Evolutionary conservation across 2,329 filamentous ascomycete species (phyloP).

Genomic region (Bimuria novae-zelandiae): DNA sequence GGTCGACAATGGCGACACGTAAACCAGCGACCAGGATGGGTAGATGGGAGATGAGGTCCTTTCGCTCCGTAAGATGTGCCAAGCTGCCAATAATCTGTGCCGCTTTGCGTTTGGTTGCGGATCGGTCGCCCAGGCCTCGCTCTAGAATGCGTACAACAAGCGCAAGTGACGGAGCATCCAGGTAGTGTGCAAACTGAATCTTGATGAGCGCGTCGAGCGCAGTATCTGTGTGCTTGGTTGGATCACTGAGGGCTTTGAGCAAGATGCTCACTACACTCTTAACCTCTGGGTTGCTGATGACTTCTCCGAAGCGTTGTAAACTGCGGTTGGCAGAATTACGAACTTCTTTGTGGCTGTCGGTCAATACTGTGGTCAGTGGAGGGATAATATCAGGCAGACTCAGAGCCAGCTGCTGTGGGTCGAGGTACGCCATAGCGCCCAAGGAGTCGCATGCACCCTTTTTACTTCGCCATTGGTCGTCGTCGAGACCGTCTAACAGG

Average conservation of each 20-base stretch:
- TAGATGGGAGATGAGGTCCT: conserved; percentile 87
- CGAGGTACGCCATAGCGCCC: conserved; percentile 97
- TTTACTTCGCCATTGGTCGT: conserved; percentile 97
- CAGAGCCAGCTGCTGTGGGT: conserved; percentile 88
- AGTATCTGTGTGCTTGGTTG: conserved; percentile 95
- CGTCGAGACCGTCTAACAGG: conserved; percentile 87
- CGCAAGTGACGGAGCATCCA: conserved; percentile 95
- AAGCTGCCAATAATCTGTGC: conserved; percentile 97
- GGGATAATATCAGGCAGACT: conserved; percentile 97
- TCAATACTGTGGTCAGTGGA: conserved; percentile 88
- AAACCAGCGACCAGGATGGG: conserved; percentile 91
- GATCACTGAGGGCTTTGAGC: conserved; percentile 94
- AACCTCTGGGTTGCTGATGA: conserved; percentile 97
- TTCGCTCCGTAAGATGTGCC: conserved; percentile 94
- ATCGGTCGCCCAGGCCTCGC: conserved; percentile 86
- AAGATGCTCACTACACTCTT: conserved; percentile 89
- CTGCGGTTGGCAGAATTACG: conserved; percentile 89
- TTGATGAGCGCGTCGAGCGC: conserved; percentile 94
- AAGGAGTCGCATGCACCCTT: conserved; percentile 96
- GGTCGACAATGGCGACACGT: conserved; percentile 87
- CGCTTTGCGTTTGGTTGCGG: conserved; percentile 93
- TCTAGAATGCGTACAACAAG: conserved; percentile 95
- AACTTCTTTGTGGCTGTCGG: conserved; percentile 98
- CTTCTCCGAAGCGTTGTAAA: conserved; percentile 96
- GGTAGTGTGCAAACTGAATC: conserved; percentile 96